Percentiles rank a stretch among this genome's conserved stretches.
These are phyloP conservation scores for Coemansia sp. DNA, from an alignment of 192 early-diverging fungal genomes.

Conservation along the genomic window DNA sequence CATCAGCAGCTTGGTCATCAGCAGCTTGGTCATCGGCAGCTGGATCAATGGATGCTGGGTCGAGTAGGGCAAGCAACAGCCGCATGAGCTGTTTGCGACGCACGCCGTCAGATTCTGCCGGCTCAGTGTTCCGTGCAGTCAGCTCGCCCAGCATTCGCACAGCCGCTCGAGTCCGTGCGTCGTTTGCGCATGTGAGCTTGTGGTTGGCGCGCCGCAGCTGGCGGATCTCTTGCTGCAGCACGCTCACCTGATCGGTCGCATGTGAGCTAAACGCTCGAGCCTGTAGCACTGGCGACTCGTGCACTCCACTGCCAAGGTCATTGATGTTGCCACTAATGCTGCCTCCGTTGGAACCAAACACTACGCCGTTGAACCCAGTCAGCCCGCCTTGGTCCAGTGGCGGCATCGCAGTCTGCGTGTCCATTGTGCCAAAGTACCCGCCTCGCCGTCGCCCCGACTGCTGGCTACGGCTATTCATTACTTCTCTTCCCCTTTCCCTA, in stretches of 20 bases:
- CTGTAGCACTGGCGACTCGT: conserved; percentile 11
- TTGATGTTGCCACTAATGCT: background rate
- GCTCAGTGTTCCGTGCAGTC: conserved; percentile 2
- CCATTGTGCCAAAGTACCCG: conserved; percentile 10
- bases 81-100: conserved; percentile 25
- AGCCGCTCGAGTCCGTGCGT: conserved; percentile 26
- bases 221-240: conserved; percentile 27
- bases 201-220: conserved; percentile 34
- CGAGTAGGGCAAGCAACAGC: conserved; percentile 31
- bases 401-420: conserved; percentile 7
- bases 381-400: conserved; percentile 22
- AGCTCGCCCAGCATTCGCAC: conserved; percentile 25
- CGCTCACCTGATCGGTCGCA: conserved; percentile 7
- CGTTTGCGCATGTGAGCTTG: conserved; percentile 12
- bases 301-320: background rate
- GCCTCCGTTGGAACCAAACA: conserved; percentile 27
- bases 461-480: conserved; percentile 12
- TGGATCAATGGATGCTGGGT: conserved; percentile 9
- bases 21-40: too few relatives aligned
- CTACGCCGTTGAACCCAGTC: conserved; percentile 41
- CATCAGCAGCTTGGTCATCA: background rate
- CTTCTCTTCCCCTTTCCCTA: background rate
- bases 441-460: conserved; percentile 14
- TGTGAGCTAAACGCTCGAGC: background rate
- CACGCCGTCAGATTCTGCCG: background rate